Conservation (phyloP, 1,139 yeast species). For the Kodamaea ohmeri region DNA sequence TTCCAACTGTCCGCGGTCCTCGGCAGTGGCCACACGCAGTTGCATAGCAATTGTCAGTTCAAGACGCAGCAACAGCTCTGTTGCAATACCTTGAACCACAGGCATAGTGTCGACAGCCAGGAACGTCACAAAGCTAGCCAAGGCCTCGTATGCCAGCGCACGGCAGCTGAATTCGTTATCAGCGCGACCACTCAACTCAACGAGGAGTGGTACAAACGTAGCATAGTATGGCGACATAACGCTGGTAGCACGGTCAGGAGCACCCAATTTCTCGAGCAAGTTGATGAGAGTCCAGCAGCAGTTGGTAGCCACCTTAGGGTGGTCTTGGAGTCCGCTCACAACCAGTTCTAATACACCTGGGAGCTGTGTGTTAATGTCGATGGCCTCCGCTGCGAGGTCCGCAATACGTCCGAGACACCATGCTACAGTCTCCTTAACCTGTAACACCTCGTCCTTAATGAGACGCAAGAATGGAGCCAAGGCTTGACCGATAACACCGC, state of each 20-base stretch:
- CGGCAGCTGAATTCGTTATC: constrained; percentile 89
- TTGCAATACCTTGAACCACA: constrained; percentile 67
- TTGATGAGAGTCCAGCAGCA: constrained; percentile 98
- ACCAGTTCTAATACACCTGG: constrained; percentile 72
- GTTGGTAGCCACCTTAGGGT: constrained; percentile 89
- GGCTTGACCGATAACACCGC: constrained; percentile 72
- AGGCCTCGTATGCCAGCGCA: constrained; percentile 93
- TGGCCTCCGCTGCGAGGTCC: constrained; percentile 77
- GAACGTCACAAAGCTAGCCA: constrained; percentile 75
- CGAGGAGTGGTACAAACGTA: constrained; percentile 64
- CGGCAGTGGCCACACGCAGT: constrained; percentile 54
- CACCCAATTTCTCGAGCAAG: constrained; percentile 76
- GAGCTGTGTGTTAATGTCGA: constrained; percentile 61
- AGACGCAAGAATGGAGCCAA: constrained; percentile 70
- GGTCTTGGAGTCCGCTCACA: constrained; percentile 75
- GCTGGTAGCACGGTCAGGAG: constrained; percentile 54
- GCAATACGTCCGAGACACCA: constrained; percentile 98
- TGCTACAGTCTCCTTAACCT: constrained; percentile 94
- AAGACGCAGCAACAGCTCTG: constrained; percentile 69
- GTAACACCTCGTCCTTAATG: constrained; percentile 71
- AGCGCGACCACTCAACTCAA: constrained; percentile 62
- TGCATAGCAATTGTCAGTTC: constrained; percentile 61
- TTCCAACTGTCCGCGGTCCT: constrained; percentile 74
- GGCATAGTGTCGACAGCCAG: constrained; percentile 71
- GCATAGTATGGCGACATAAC: constrained; percentile 74